These are phyloP conservation scores for Lepidium campestre DNA, from an alignment of 441 rosid species.

Conservation along the genomic window DNA sequence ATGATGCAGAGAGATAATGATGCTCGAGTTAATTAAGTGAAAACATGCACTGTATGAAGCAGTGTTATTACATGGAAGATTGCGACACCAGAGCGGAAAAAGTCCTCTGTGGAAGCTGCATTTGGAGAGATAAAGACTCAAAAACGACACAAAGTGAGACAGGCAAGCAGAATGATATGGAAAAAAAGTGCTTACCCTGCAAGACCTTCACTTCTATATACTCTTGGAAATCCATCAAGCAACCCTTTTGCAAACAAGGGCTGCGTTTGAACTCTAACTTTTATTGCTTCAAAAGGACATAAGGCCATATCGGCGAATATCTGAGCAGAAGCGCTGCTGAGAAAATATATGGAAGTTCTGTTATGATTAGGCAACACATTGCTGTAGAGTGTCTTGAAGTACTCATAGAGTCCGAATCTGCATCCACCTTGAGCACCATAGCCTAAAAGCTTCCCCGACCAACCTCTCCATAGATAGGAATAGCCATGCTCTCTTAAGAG, in stretches of 20 bases:
- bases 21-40: neutral
- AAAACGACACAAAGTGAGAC: neutral
- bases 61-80: slow-evolving; percentile 44
- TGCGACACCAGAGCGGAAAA: slow-evolving; percentile 56
- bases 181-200: slow-evolving; percentile 38
- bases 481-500: slow-evolving; percentile 67
- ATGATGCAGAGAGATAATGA: neutral
- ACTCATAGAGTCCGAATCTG: slow-evolving; percentile 64
- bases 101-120: slow-evolving; percentile 58
- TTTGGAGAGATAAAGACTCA: slow-evolving; percentile 9
- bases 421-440: slow-evolving; percentile 83
- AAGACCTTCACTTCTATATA: slow-evolving; percentile 61
- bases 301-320: slow-evolving; percentile 63
- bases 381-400: slow-evolving; percentile 65
- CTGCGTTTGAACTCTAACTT: slow-evolving; percentile 65
- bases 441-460: slow-evolving; percentile 68
- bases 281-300: slow-evolving; percentile 78
- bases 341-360: slow-evolving; percentile 53
- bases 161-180: neutral
- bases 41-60: neutral
- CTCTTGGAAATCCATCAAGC: slow-evolving; percentile 62
- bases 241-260: slow-evolving; percentile 71
- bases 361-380: slow-evolving; percentile 42
- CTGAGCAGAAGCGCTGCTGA: slow-evolving; percentile 81
- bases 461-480: slow-evolving; percentile 72